Evolutionary conservation across 805 yeast species (phyloP), one percentile per base, ranked within the genome.

Genomic region (Maudiozyma turicensis): DNA sequence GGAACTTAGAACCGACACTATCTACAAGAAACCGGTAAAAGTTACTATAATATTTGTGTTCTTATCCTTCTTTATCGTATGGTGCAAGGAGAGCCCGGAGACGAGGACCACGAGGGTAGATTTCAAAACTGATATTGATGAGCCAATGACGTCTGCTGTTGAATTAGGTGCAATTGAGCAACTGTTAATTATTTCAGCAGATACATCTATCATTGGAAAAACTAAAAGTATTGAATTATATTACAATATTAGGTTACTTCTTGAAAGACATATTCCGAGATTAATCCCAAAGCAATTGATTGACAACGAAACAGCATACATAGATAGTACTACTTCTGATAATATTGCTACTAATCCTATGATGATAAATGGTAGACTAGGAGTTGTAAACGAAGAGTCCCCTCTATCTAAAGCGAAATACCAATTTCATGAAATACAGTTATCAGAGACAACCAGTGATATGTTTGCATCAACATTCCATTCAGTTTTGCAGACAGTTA

Each of bases 81-180:
- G 89, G 90, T 82, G 88, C 61, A 84, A 83, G 58, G 53, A 65
- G 8, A 53, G 60, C 2, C 69, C 72, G 4, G 59, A 69, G 2
- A 46, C 60, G 6, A 70, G 84, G 51, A 70, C 72, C 0, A 55
- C 62, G 20, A 66, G 70, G 32, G 76, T 72, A 52, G 82, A 81
- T 52, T 83, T 82, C 55, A 74, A 74, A 40, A 67, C 67, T 29
- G 75, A 74, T 41, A 77, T 84, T 30, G 76, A 82, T 52, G 71
- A 71, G 32, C 86, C 86, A 50, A 74, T 84, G 69, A 76, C 76
- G 37, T 63, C 67, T 45, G 73, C 78, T 14, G 79, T 84, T 8
- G 77, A 78, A 45, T 68, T 75, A 32, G 93, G 91, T 39, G 86
- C 86, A 0, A 66, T 84, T 54, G 93, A 86, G 59, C 84, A 80